A percentile compares a stretch with the other conserved stretches of the same genome.
Evolutionary conservation across 192 early-diverging fungal genomes (phyloP).

Genomic region (Gamsiella multidivaricata): DNA sequence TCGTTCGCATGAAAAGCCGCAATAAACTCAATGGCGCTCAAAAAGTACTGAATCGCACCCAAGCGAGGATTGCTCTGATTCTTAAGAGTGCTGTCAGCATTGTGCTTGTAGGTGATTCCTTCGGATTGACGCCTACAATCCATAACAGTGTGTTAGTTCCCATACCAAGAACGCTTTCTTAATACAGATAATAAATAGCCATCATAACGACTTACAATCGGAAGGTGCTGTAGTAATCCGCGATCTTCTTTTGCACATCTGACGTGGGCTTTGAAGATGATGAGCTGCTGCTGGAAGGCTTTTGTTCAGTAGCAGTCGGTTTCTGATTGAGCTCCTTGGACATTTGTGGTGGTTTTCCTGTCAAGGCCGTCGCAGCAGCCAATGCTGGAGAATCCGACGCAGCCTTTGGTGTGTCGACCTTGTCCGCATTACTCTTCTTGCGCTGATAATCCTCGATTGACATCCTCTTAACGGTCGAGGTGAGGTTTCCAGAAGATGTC

Average conservation of each 20-base stretch:
- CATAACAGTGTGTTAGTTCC: too few relatives aligned
- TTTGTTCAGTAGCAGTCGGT: slow-evolving; percentile 10
- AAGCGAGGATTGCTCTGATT: slow-evolving; percentile 28
- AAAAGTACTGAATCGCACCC: slow-evolving; percentile 44
- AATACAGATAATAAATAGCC: too few relatives aligned
- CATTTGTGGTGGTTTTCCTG: slow-evolving; percentile 6
- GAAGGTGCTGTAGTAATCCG: slow-evolving; percentile 40
- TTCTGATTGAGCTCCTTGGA: slow-evolving; percentile 14
- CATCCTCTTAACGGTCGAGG: slow-evolving; percentile 25
- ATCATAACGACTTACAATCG: slow-evolving; percentile 18
- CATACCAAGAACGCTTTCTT: too few relatives aligned
- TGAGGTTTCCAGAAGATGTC: not conserved
- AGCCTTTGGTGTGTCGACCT: slow-evolving; percentile 52
- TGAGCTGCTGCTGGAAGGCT: slow-evolving; percentile 14
- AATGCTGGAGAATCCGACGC: slow-evolving; percentile 40
- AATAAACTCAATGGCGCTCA: slow-evolving; percentile 49
- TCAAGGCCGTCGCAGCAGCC: slow-evolving; percentile 3
- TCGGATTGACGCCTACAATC: slow-evolving; percentile 23
- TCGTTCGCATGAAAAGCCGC: slow-evolving; percentile 49
- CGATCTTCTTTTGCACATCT: slow-evolving; percentile 26
- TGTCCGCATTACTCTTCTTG: slow-evolving; percentile 19
- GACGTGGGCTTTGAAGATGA: slow-evolving; percentile 7
- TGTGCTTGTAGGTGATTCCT: slow-evolving; percentile 35
- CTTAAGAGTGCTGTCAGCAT: slow-evolving; percentile 34
- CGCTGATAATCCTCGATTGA: slow-evolving; percentile 52